A percentile compares a stretch with the other conserved stretches of the same genome.
Conservation (phyloP, 192 early-diverging fungal species). For the Radiomyces spectabilis region DNA sequence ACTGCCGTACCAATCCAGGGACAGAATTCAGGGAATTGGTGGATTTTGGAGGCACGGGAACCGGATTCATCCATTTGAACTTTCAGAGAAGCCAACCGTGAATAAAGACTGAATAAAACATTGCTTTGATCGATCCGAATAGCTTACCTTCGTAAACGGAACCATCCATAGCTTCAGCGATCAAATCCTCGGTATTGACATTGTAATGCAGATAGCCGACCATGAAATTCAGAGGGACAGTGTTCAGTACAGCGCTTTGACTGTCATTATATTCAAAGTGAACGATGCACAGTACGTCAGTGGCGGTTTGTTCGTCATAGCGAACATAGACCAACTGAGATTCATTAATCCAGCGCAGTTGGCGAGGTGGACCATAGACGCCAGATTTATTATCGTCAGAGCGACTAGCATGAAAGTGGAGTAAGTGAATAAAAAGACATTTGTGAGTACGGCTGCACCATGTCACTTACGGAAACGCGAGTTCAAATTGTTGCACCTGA, state of each 20-base stretch:
- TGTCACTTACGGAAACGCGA: slow-evolving; percentile 9
- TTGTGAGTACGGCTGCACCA: no score
- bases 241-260: slow-evolving; percentile 5
- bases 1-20: slow-evolving; percentile 42
- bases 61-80: no score
- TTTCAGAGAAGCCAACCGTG: no score
- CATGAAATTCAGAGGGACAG: slow-evolving; percentile 22
- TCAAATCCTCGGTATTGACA: slow-evolving; percentile 16
- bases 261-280: slow-evolving; percentile 31
- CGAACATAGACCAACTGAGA: slow-evolving; percentile 49
- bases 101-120: no score
- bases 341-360: slow-evolving; percentile 58
- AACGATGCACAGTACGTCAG: slow-evolving; percentile 32
- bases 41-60: no score
- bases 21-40: slow-evolving; percentile 39
- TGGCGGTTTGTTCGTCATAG: slow-evolving; percentile 25
- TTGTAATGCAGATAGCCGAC: slow-evolving; percentile 31
- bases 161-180: slow-evolving; percentile 35
- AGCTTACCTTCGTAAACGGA: slow-evolving; percentile 26
- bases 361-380: slow-evolving; percentile 32
- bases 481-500: background rate
- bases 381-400: background rate
- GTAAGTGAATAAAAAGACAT: no score
- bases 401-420: no score
- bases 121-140: no score